phyloP scores from a whole-genome alignment of 495 filamentous ascomycete genomes.

The Thozetella sp. region DNA sequence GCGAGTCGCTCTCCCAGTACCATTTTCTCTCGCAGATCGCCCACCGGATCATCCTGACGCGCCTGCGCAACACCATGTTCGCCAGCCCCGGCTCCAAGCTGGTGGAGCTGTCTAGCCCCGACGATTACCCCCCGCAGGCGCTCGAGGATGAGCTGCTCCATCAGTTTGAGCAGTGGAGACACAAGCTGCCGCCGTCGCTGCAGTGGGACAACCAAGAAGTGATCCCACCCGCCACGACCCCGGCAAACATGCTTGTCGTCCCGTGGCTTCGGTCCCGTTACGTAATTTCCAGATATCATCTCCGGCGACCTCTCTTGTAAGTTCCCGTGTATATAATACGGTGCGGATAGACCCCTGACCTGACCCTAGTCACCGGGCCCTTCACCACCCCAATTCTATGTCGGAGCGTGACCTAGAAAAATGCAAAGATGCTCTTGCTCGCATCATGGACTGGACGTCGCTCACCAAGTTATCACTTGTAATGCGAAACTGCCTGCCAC shows the following conservation, averaged over 20 bases:
- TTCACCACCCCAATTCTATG: background rate
- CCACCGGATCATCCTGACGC: background rate
- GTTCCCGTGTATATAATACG: too few relatives aligned
- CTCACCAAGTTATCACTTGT: background rate
- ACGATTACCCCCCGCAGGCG: background rate
- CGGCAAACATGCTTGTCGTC: background rate
- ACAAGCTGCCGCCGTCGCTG: background rate
- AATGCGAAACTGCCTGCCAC: background rate
- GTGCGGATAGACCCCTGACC: too few relatives aligned
- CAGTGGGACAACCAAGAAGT: background rate
- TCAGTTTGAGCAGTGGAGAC: background rate
- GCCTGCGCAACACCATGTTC: background rate
- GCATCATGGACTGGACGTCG: background rate
- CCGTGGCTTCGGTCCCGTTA: background rate
- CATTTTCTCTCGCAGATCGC: background rate
- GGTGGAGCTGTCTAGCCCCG: too few relatives aligned
- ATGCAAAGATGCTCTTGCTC: background rate
- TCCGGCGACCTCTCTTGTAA: background rate
- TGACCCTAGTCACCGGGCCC: background rate
- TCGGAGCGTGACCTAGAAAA: background rate
- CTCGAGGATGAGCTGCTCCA: background rate
- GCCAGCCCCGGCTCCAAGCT: too few relatives aligned
- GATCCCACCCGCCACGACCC: background rate
- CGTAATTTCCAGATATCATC: background rate
- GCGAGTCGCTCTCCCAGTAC: background rate